phyloP scores from a whole-genome alignment of 441 rosid genomes.

The Melastoma candidum region DNA sequence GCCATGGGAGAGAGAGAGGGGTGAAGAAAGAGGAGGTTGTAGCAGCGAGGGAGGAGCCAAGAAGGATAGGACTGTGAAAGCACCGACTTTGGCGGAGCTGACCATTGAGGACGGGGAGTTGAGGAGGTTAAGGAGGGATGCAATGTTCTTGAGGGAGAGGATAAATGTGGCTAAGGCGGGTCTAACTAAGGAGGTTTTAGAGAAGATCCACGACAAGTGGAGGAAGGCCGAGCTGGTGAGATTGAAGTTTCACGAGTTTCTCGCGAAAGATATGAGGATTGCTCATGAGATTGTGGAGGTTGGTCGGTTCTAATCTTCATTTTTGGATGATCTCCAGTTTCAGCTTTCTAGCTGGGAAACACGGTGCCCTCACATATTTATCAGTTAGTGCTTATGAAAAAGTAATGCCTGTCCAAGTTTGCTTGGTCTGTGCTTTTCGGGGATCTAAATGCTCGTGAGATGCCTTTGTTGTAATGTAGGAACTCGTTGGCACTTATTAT shows the following conservation, averaged over 20 bases:
- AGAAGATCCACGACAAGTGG: conserved; percentile 89
- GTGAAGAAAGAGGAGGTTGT: conserved; percentile 18
- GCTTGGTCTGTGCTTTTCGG: too few relatives aligned
- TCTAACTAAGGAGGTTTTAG: conserved; percentile 62
- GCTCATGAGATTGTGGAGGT: conserved; percentile 96
- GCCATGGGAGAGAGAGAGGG: conserved; percentile 71
- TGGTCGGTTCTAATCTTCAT: background rate
- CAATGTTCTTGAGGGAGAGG: conserved; percentile 78
- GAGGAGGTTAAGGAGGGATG: conserved; percentile 65
- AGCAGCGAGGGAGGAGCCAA: conserved; percentile 18
- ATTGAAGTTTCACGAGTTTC: conserved; percentile 91
- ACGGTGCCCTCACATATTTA: too few relatives aligned
- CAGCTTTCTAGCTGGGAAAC: too few relatives aligned
- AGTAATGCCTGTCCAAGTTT: too few relatives aligned
- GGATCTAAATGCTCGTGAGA: too few relatives aligned
- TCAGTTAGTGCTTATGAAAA: too few relatives aligned
- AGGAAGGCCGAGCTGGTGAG: conserved; percentile 88
- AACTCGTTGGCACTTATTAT: too few relatives aligned
- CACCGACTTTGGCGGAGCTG: conserved; percentile 81
- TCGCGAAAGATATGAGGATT: conserved; percentile 85
- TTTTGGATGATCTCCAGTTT: too few relatives aligned
- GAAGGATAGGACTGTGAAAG: conserved; percentile 44
- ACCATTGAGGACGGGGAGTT: conserved; percentile 84
- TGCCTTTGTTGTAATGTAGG: too few relatives aligned
- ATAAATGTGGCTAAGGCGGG: conserved; percentile 85